Evolutionary conservation across 2,329 filamentous ascomycete species (phyloP), one percentile per base, ranked within the genome.

Genomic region (Venturia aucupariae): DNA sequence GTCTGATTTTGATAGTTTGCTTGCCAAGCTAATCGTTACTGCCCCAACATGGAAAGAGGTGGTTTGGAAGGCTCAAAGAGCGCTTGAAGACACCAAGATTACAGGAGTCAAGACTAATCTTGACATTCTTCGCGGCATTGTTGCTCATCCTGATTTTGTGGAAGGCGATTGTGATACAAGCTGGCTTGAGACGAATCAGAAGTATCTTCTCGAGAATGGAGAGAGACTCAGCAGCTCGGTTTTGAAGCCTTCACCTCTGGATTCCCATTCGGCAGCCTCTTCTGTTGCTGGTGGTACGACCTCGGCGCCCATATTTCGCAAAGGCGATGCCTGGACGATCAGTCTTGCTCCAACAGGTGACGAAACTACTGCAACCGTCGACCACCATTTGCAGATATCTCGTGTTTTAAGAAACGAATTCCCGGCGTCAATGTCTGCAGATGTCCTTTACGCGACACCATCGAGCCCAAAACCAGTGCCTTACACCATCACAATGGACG

Each of bases 331-430:
- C 1, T 86, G 84, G 83, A 78, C 80, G 0, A 74, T 86, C 38
- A 75, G 75, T 0, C 74, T 86, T 1, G 71, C 78, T 1, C 72
- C 79, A 10, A 64, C 66, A 4, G 66, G 73, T 4, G 64, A 69
- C 65, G 51, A 63, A 27, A 68, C 66, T 54, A 67, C 64, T 65
- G 67, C 51, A 11, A 24, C 27, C 67, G 24, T 17, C 46, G 48
- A 15, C 62, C 80, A 84, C 64, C 84, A 86, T 67, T 72, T 87
- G 5, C 76, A 79, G 64, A 72, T 87, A 13, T 79, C 78, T 0
- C 79, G 79, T 10, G 73, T 88, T 15, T 75, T 84, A 0, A 80
- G 79, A 32, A 86, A 87, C 70, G 83, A 86, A 63, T 87, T 87
- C 67, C 85, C 85, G 0, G 67, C 77, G 2, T 79, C 79, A 0